A percentile compares a stretch with the other conserved stretches of the same genome.
phyloP scores from a whole-genome alignment of 2,329 filamentous ascomycete species.

The Cladosporium sp. region DNA sequence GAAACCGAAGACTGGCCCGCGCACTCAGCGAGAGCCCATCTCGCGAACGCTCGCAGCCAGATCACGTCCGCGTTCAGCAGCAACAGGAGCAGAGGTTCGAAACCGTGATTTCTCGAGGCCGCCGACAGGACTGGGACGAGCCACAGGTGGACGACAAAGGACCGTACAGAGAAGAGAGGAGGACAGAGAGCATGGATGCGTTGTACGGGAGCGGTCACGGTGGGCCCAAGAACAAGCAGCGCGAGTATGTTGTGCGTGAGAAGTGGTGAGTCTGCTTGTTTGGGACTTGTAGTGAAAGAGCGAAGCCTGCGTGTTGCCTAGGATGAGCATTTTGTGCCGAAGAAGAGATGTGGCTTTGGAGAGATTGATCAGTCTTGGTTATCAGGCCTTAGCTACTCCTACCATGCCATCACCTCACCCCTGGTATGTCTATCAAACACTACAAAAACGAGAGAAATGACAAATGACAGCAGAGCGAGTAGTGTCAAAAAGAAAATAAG shows the following conservation, averaged over 20 bases:
- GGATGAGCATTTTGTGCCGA: not conserved
- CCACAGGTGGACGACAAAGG: slow-evolving; percentile 23
- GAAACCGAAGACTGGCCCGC: slow-evolving; percentile 20
- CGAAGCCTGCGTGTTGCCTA: not conserved
- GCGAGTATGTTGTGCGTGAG: slow-evolving; percentile 8
- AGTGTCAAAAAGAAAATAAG: not conserved
- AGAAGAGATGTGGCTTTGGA: not conserved
- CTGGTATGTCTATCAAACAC: not conserved
- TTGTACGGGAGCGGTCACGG: slow-evolving; percentile 19
- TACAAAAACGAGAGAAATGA: not conserved
- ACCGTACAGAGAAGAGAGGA: slow-evolving; percentile 25
- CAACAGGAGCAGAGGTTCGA: slow-evolving; percentile 9
- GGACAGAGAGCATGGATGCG: slow-evolving; percentile 22
- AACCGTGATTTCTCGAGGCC: not conserved
- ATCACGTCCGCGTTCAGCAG: not conserved
- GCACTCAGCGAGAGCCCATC: slow-evolving; percentile 35
- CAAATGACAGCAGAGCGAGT: not conserved
- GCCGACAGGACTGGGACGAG: not conserved
- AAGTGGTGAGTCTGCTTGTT: slow-evolving; percentile 1
- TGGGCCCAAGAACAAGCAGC: not conserved
- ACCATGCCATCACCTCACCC: not conserved
- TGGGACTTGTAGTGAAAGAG: not conserved
- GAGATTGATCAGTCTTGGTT: not conserved
- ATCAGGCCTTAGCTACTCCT: not conserved
- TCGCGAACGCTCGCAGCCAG: slow-evolving; percentile 24